phyloP scores from a whole-genome alignment of 805 yeast species.

The Teunomyces barrocoloradensis region DNA sequence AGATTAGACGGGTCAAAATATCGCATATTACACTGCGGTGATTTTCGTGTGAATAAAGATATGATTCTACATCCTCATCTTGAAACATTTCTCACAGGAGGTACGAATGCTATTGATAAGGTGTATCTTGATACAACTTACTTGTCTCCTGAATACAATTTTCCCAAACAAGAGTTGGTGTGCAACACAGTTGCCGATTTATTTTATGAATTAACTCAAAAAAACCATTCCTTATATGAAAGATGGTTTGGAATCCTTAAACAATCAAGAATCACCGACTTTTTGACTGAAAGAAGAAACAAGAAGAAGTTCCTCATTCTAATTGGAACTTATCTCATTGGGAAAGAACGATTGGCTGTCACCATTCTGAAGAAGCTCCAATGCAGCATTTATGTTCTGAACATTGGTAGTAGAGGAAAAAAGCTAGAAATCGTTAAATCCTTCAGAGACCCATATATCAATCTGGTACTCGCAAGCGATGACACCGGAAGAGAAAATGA shows the following conservation, averaged over 20 bases:
- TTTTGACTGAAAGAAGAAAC: slow-evolving; percentile 15
- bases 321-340: slow-evolving; percentile 89
- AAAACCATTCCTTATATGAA: slow-evolving; percentile 19
- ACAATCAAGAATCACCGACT: slow-evolving; percentile 42
- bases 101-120: slow-evolving; percentile 42
- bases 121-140: slow-evolving; percentile 92
- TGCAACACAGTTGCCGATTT: slow-evolving; percentile 58
- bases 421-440: slow-evolving; percentile 41
- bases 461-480: slow-evolving; percentile 26
- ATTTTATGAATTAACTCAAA: slow-evolving; percentile 36
- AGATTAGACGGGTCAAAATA: slow-evolving; percentile 19
- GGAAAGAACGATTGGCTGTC: slow-evolving; percentile 84
- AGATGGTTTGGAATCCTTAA: slow-evolving; percentile 33
- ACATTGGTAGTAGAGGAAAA: slow-evolving; percentile 43
- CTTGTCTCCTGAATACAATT: slow-evolving; percentile 66
- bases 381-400: slow-evolving; percentile 55
- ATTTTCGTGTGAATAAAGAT: slow-evolving; percentile 66
- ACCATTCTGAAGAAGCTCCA: slow-evolving; percentile 51
- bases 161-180: slow-evolving; percentile 75
- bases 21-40: slow-evolving; percentile 81
- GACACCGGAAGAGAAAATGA: slow-evolving; percentile 46
- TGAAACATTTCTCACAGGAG: slow-evolving; percentile 15
- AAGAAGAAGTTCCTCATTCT: slow-evolving; percentile 51
- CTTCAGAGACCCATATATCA: slow-evolving; percentile 44
- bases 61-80: slow-evolving; percentile 45